Conservation (phyloP, 2,329 filamentous ascomycete species). For the Drechslerella coelobrocha region DNA sequence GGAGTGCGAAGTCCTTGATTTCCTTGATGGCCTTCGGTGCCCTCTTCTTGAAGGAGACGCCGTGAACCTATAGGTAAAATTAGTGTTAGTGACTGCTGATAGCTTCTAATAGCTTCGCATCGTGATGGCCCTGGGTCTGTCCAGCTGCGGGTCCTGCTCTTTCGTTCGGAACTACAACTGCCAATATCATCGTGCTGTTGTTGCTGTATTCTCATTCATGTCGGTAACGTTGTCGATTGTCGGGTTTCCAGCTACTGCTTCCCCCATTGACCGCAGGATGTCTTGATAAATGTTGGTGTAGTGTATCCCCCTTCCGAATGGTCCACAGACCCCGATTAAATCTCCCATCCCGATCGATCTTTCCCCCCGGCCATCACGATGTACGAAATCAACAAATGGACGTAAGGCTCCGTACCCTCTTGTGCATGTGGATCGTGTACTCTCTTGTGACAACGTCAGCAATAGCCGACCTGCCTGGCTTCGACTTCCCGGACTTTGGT, state of each 20-base stretch:
- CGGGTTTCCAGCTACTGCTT: no score
- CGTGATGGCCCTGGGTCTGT: conserved; percentile 64
- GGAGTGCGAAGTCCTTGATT: conserved; percentile 91
- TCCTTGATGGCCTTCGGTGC: conserved; percentile 99
- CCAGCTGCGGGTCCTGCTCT: neutral
- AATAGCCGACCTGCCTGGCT: conserved; percentile 86
- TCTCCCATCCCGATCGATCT: neutral
- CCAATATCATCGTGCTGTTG: neutral
- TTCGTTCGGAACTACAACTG: no score
- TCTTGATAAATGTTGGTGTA: no score
- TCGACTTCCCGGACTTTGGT: conserved; percentile 71
- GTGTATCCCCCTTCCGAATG: no score
- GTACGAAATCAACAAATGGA: conserved; percentile 12
- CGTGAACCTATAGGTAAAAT: conserved; percentile 75
- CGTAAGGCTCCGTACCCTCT: conserved; percentile 76
- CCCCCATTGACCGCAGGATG: no score
- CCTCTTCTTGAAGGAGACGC: conserved; percentile 99
- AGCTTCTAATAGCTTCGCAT: neutral
- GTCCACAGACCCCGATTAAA: no score
- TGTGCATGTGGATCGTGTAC: conserved; percentile 99
- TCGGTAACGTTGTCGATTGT: conserved; percentile 1
- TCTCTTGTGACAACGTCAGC: conserved; percentile 98
- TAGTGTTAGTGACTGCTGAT: conserved; percentile 47
- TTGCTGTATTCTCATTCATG: neutral
- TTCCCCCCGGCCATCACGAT: conserved; percentile 49